Percentiles rank a stretch among this genome's conserved stretches.
These are phyloP conservation scores for Cytospora leucostoma DNA, from an alignment of 2,329 filamentous ascomycete genomes.

Conservation along the genomic window DNA sequence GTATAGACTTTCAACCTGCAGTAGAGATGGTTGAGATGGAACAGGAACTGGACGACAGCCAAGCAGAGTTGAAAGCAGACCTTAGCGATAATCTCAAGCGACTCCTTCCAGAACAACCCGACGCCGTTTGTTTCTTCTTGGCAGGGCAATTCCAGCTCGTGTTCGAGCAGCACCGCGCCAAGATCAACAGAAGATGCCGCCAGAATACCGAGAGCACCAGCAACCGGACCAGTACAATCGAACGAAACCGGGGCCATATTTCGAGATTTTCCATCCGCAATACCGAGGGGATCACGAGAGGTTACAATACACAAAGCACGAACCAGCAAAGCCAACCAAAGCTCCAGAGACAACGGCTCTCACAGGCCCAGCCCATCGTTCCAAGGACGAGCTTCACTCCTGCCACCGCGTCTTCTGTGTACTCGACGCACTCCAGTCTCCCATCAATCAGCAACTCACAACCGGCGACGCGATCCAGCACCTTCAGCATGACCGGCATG, in stretches of 20 bases:
- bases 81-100: conserved; percentile 21
- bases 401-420: conserved; percentile 22
- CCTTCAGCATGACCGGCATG: conserved; percentile 17
- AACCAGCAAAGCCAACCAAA: conserved; percentile 15
- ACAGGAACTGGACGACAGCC: conserved; percentile 25
- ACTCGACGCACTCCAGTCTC: conserved; percentile 14
- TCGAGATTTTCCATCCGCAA: conserved; percentile 22
- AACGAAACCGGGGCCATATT: conserved; percentile 3
- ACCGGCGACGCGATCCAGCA: conserved; percentile 22
- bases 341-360: conserved; percentile 4
- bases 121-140: conserved; percentile 19
- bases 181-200: conserved; percentile 23
- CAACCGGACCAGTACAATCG: neutral
- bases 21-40: conserved; percentile 26
- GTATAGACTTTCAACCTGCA: conserved; percentile 21
- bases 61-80: conserved; percentile 22
- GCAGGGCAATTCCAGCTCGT: conserved; percentile 27
- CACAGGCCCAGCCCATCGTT: conserved; percentile 6
- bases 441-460: neutral
- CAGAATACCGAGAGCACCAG: conserved; percentile 3
- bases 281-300: neutral
- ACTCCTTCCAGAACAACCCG: conserved; percentile 23
- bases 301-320: neutral
- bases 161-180: conserved; percentile 26
- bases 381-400: conserved; percentile 18